Conservation (phyloP, 139 green algal genomes). For the Picochlorum sp. region DNA sequence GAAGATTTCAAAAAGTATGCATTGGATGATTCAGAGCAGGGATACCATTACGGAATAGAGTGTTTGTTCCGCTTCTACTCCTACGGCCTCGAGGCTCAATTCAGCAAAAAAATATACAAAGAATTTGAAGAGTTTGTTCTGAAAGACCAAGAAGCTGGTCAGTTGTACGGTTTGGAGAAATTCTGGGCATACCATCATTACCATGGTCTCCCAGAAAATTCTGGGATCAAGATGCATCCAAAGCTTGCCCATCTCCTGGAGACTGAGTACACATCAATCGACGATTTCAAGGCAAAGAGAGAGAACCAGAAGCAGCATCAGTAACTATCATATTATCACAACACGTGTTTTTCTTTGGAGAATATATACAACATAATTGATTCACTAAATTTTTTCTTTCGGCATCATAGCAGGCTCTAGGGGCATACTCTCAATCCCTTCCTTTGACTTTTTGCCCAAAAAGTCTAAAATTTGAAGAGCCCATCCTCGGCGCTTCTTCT, state of each 20-base stretch:
- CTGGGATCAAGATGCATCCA: constrained; percentile 36
- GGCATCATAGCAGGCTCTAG: constrained; percentile 6
- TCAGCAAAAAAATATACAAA: constrained; percentile 56
- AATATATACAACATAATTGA: neutral
- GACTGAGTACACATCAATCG: constrained; percentile 54
- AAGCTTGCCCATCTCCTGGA: constrained; percentile 64
- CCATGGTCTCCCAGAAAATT: constrained; percentile 52
- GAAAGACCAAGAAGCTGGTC: constrained; percentile 64
- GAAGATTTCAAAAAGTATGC: constrained; percentile 65
- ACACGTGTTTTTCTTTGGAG: constrained; percentile 3
- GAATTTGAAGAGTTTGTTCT: constrained; percentile 84
- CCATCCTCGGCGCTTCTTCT: constrained; percentile 19
- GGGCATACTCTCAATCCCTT: constrained; percentile 32
- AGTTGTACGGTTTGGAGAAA: constrained; percentile 96
- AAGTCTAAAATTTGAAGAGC: constrained; percentile 29
- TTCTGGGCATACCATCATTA: constrained; percentile 95
- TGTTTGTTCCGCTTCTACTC: constrained; percentile 91
- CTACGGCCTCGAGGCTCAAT: constrained; percentile 85
- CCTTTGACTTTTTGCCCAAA: constrained; percentile 27
- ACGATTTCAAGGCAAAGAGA: constrained; percentile 58
- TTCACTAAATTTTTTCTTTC: constrained; percentile 29
- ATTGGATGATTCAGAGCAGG: constrained; percentile 43
- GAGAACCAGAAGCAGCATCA: neutral
- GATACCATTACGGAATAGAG: constrained; percentile 91
- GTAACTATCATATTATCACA: neutral